Percentiles rank a stretch among this genome's conserved stretches.
These are phyloP conservation scores for Lentinula raphanica DNA, from an alignment of 768 basidiomycete species.

Conservation along the genomic window DNA sequence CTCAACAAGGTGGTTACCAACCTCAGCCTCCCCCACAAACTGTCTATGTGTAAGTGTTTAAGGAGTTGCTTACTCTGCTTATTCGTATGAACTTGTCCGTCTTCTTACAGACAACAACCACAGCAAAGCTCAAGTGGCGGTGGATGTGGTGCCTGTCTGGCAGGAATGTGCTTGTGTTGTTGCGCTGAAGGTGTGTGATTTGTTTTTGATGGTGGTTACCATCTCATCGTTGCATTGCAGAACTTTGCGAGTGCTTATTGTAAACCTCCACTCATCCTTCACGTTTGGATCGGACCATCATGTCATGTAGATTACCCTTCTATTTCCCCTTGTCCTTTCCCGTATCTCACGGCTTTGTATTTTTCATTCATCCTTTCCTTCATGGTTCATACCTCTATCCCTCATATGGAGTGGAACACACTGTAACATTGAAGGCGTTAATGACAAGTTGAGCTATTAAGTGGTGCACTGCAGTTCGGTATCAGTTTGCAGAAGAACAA, in stretches of 20 bases:
- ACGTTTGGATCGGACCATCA: background rate
- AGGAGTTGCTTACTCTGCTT: no score
- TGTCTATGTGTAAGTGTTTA: constrained; percentile 64
- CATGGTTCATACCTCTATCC: background rate
- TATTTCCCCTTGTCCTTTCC: background rate
- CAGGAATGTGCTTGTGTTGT: constrained; percentile 61
- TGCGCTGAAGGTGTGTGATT: constrained; percentile 61
- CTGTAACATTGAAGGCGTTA: background rate
- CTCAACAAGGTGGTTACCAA: constrained; percentile 56
- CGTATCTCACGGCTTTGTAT: background rate
- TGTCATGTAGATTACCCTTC: background rate
- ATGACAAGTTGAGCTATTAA: background rate
- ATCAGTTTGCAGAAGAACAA: no score
- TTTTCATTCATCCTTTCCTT: background rate
- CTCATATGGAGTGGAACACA: background rate
- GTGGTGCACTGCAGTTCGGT: no score
- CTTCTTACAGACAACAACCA: constrained; percentile 41
- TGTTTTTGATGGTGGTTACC: background rate
- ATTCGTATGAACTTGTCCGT: background rate
- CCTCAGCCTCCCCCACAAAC: constrained; percentile 60
- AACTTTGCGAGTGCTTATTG: constrained; percentile 74
- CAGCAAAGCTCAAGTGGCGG: constrained; percentile 38
- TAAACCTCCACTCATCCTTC: constrained; percentile 16
- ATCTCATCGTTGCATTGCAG: constrained; percentile 27
- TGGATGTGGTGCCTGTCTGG: constrained; percentile 62